Percentiles rank a stretch among this genome's conserved stretches.
Evolutionary conservation across 441 rosid genomes (phyloP).

Genomic region (Flueggea neowawraea): DNA sequence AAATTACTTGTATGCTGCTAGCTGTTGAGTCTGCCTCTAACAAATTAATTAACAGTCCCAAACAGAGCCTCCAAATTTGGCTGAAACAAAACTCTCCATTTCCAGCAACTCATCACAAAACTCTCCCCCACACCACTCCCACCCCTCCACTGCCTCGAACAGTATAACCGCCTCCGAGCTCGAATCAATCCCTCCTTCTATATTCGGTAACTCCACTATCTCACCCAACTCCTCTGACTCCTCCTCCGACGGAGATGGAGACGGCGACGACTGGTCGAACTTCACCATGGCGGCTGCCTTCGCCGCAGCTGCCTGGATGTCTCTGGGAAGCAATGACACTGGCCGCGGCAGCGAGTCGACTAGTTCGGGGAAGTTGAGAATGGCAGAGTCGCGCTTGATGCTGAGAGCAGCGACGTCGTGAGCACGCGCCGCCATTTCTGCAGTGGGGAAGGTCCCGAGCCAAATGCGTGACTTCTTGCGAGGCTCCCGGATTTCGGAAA

Average conservation of each 20-base stretch:
- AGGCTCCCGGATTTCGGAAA: constrained; percentile 83
- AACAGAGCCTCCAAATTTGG: constrained; percentile 21
- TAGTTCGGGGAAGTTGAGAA: constrained; percentile 66
- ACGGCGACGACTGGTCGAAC: too few species aligned
- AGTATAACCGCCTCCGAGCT: constrained; percentile 19
- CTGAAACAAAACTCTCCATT: constrained; percentile 30
- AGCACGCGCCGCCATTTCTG: constrained; percentile 90
- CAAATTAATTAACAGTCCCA: constrained; percentile 20
- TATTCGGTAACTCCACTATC: constrained; percentile 68
- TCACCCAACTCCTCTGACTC: constrained; percentile 47
- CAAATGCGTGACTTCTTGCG: constrained; percentile 76
- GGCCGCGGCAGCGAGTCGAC: constrained; percentile 56
- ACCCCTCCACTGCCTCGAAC: constrained; percentile 49
- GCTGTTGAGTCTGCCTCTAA: not conserved
- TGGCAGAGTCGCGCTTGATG: constrained; percentile 73
- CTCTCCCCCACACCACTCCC: constrained; percentile 30
- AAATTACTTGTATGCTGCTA: not conserved
- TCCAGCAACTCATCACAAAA: constrained; percentile 27
- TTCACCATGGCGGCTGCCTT: constrained; percentile 50
- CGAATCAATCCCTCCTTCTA: constrained; percentile 31
- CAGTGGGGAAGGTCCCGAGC: constrained; percentile 81
- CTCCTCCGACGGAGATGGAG: constrained; percentile 12
- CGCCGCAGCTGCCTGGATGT: constrained; percentile 68
- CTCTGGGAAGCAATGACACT: constrained; percentile 47
- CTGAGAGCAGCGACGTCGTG: constrained; percentile 77